Evolutionary conservation across 306 rosid genomes (phyloP).

Genomic region (Arachis hypogaea): DNA sequence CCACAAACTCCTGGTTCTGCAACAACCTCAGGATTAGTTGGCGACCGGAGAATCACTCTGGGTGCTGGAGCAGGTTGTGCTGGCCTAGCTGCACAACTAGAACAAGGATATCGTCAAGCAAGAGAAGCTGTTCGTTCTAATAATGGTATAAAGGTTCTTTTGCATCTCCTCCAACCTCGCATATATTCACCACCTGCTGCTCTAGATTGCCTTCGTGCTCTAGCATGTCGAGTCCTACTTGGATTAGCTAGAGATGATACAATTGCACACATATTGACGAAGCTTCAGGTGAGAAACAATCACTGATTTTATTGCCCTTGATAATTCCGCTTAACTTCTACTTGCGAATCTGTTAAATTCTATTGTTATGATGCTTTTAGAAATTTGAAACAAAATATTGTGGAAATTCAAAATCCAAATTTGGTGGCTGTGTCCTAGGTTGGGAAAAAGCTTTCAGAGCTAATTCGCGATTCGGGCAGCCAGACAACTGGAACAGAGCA

Average conservation of each 20-base stretch:
- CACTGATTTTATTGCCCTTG: background rate
- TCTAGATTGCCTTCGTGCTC: slow-evolving; percentile 95
- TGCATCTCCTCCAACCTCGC: slow-evolving; percentile 89
- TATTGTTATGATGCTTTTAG: background rate
- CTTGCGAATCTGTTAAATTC: background rate
- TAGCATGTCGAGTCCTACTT: slow-evolving; percentile 92
- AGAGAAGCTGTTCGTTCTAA: slow-evolving; percentile 91
- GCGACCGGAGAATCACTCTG: slow-evolving; percentile 91
- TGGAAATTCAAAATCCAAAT: slow-evolving; percentile 17
- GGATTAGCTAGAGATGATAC: slow-evolving; percentile 97
- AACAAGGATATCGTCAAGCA: slow-evolving; percentile 90
- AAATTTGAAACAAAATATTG: background rate
- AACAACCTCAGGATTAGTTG: slow-evolving; percentile 84
- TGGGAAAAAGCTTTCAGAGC: slow-evolving; percentile 92
- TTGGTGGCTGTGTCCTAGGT: slow-evolving; percentile 55
- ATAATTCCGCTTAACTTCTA: slow-evolving; percentile 1
- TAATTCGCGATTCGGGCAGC: slow-evolving; percentile 90
- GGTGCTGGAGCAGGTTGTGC: slow-evolving; percentile 96
- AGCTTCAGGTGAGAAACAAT: slow-evolving; percentile 74
- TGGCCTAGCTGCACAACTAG: slow-evolving; percentile 92
- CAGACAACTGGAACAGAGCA: slow-evolving; percentile 81
- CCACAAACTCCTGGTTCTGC: slow-evolving; percentile 65
- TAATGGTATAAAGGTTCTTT: slow-evolving; percentile 93
- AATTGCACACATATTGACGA: slow-evolving; percentile 95
- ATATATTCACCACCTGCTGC: slow-evolving; percentile 90